phyloP scores from a whole-genome alignment of 2,329 filamentous ascomycete species.

The Xylariaceae sp. region DNA sequence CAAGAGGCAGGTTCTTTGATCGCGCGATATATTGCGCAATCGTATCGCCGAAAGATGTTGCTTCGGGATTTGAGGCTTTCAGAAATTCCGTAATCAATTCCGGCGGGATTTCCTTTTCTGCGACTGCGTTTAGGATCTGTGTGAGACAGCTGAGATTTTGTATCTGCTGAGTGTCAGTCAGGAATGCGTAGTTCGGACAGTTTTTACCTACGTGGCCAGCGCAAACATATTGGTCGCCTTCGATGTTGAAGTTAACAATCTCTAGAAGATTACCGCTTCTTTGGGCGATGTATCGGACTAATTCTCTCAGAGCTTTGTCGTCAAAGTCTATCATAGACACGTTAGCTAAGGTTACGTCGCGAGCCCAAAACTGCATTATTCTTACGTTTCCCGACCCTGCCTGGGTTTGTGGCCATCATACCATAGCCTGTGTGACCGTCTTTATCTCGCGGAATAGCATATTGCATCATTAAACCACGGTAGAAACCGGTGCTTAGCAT shows the following conservation, averaged over 20 bases:
- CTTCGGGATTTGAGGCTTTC: not conserved
- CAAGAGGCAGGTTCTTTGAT: slow-evolving; percentile 15
- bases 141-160: slow-evolving; percentile 24
- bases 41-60: slow-evolving; percentile 7
- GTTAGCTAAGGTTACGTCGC: not conserved
- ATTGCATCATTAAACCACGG: slow-evolving; percentile 26
- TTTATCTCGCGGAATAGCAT: slow-evolving; percentile 18
- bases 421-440: slow-evolving; percentile 21
- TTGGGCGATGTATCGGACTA: slow-evolving; percentile 13
- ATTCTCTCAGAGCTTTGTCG: slow-evolving; percentile 10
- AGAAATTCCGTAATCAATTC: slow-evolving; percentile 15
- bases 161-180: slow-evolving; percentile 10
- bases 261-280: slow-evolving; percentile 23
- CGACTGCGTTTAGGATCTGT: slow-evolving; percentile 13
- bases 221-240: slow-evolving; percentile 26
- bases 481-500: slow-evolving; percentile 20
- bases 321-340: slow-evolving; percentile 11
- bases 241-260: slow-evolving; percentile 25
- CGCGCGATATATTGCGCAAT: slow-evolving; percentile 10
- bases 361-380: not conserved
- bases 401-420: slow-evolving; percentile 27
- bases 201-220: slow-evolving; percentile 22
- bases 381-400: slow-evolving; percentile 22
- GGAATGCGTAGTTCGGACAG: not conserved
- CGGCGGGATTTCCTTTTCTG: slow-evolving; percentile 4